phyloP scores from a whole-genome alignment of 2,329 filamentous ascomycete species.

The Ophiostoma sp. region DNA sequence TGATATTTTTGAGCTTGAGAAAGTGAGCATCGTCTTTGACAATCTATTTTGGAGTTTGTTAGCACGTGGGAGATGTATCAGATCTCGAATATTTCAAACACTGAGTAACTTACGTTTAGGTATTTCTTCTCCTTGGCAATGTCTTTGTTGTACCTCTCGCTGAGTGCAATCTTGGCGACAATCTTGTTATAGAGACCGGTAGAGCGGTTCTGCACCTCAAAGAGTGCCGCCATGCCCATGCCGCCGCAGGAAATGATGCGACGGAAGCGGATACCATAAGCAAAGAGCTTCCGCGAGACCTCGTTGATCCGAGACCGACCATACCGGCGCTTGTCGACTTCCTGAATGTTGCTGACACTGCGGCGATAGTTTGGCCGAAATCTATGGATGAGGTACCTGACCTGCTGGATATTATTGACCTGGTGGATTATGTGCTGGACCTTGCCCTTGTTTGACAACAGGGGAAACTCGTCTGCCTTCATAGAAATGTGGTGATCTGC shows the following conservation, averaged over 20 bases:
- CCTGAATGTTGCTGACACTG: background rate
- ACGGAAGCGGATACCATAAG: conserved; percentile 24
- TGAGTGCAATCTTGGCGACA: conserved; percentile 23
- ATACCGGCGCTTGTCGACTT: background rate
- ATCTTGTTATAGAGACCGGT: conserved; percentile 22
- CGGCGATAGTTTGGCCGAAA: background rate
- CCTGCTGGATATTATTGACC: background rate
- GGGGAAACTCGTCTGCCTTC: background rate
- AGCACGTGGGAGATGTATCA: background rate
- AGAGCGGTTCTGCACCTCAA: conserved; percentile 21
- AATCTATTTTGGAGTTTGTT: conserved; percentile 8
- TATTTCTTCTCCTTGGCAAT: conserved; percentile 16
- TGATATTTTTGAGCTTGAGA: conserved; percentile 14
- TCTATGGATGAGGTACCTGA: background rate
- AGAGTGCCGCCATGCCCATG: conserved; percentile 24
- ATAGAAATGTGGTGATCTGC: background rate
- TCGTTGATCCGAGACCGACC: conserved; percentile 11
- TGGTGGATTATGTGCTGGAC: background rate
- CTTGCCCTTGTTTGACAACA: background rate
- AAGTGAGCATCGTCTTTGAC: conserved; percentile 21
- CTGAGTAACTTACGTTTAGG: conserved; percentile 10
- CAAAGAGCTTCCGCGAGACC: conserved; percentile 1
- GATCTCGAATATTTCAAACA: background rate
- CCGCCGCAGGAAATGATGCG: conserved; percentile 23
- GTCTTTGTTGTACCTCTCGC: background rate